These are phyloP conservation scores for Suaeda aralocaspica DNA, from an alignment of 148 eudicot genomes.

Conservation along the genomic window DNA sequence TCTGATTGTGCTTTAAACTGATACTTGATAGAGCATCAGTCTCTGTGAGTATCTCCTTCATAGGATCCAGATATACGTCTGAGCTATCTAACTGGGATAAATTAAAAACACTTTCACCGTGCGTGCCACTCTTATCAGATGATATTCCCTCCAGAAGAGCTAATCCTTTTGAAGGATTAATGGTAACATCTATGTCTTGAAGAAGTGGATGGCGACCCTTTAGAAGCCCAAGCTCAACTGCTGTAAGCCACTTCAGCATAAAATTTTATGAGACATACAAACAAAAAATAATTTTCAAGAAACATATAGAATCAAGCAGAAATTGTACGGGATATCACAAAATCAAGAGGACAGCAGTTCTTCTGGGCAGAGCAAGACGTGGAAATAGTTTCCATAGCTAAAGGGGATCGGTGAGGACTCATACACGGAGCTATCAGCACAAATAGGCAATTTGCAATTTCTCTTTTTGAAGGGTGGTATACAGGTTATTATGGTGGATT, in stretches of 20 bases:
- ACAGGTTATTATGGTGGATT: too few relatives aligned
- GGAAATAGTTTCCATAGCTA: too few relatives aligned
- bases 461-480: too few relatives aligned
- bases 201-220: slow-evolving; percentile 97
- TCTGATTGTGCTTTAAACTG: slow-evolving; percentile 25
- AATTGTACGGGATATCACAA: background rate
- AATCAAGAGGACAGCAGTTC: too few relatives aligned
- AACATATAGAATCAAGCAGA: background rate
- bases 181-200: slow-evolving; percentile 67
- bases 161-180: slow-evolving; percentile 68
- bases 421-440: too few relatives aligned
- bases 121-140: slow-evolving; percentile 31
- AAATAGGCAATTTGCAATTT: too few relatives aligned
- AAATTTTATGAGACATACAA: slow-evolving; percentile 12
- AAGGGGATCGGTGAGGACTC: too few relatives aligned
- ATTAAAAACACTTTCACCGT: slow-evolving; percentile 29
- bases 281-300: background rate
- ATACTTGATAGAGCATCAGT: slow-evolving; percentile 22
- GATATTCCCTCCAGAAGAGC: slow-evolving; percentile 39
- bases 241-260: slow-evolving; percentile 83
- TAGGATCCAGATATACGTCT: slow-evolving; percentile 31
- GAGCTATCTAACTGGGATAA: slow-evolving; percentile 26
- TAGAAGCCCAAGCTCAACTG: slow-evolving; percentile 91
- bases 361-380: too few relatives aligned
- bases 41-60: slow-evolving; percentile 27